A percentile compares a stretch with the other conserved stretches of the same genome.
These are phyloP conservation scores for Acacia acuminata DNA, from an alignment of 306 rosid genomes.

Conservation along the genomic window DNA sequence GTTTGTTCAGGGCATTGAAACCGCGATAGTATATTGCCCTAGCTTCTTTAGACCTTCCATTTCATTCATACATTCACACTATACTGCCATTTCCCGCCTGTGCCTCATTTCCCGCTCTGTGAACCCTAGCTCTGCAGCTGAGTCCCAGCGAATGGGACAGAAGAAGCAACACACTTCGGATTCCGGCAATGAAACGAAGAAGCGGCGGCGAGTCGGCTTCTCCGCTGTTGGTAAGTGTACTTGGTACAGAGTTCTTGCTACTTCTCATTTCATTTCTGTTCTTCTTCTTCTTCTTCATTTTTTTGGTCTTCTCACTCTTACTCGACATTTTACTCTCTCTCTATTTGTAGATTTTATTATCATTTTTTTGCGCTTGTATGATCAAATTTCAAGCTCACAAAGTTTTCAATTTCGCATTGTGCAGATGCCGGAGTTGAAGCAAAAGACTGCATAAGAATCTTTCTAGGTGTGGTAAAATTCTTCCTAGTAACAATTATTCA, in stretches of 20 bases:
- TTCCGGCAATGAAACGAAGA: constrained; percentile 48
- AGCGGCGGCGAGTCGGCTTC: constrained; percentile 81
- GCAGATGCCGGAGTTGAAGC: constrained; percentile 81
- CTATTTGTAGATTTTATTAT: background rate
- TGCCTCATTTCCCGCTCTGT: constrained; percentile 53
- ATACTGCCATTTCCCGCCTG: too few species aligned
- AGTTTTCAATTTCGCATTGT: constrained; percentile 22
- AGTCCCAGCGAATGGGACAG: constrained; percentile 59
- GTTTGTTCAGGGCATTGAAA: too few species aligned
- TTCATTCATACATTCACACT: too few species aligned
- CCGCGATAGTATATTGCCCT: too few species aligned
- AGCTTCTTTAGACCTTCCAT: too few species aligned
- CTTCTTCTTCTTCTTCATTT: background rate
- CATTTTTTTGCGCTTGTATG: background rate
- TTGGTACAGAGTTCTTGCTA: background rate
- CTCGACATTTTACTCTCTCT: background rate
- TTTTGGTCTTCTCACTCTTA: background rate
- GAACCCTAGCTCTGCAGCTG: constrained; percentile 60
- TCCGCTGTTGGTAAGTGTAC: constrained; percentile 41
- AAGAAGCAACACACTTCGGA: constrained; percentile 52
- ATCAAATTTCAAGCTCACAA: background rate
- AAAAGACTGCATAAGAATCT: constrained; percentile 76
- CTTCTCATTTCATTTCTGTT: background rate
- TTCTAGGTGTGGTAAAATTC: constrained; percentile 57
- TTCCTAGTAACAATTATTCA: background rate